Base-by-base conservation (phyloP, 2,329 filamentous ascomycete species). In the Xylaria arbuscula region DNA sequence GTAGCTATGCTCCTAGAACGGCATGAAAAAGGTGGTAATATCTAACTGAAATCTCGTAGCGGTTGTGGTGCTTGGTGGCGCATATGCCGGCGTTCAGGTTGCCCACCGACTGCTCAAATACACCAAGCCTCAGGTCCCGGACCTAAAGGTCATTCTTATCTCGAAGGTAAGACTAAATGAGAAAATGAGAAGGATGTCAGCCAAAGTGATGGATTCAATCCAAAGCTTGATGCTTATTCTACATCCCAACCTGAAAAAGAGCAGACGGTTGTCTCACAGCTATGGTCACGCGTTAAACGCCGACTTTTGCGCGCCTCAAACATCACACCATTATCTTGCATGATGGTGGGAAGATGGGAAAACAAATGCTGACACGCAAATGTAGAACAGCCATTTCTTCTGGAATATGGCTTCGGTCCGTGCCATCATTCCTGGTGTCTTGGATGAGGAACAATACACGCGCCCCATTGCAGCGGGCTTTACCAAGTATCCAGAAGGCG, bases 371-470 rank as follows among this genome's bases (percentile, higher is more conserved):
- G 54, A 72, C 66, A 28, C 5, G 15, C 22, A n/a, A 28, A 40
- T 59, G 13, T 78, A 88, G 84, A 88, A 83, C 72, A 84, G 81
- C 69, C 86, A 89, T 72, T 86, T 89, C 72, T 89, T 83, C 80
- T 88, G 86, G 86, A 88, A 88, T 77, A 64, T 88, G 5, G 86
- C 86, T 32, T 83, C 87, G 0, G 83, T 87, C 51, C 85, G 87
- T 55, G 86, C 84, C 76, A 83, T 89, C 69, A 78, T 88, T 54
- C 86, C 86, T 2, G 83, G 81, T 45, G 70, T 80, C 57, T 71
- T 88, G 74, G 80, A 80, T 45, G 84, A 87, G 68, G 82, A 86
- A 11, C 79, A 87, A 71, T 78, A 87, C 71, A 82, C 85, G 75
- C 80, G 80, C 60, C 81, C 86, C 40, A 84, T 89, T 62, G 80